phyloP scores from a whole-genome alignment of 768 basidiomycete species.

The Hericium coralloides region DNA sequence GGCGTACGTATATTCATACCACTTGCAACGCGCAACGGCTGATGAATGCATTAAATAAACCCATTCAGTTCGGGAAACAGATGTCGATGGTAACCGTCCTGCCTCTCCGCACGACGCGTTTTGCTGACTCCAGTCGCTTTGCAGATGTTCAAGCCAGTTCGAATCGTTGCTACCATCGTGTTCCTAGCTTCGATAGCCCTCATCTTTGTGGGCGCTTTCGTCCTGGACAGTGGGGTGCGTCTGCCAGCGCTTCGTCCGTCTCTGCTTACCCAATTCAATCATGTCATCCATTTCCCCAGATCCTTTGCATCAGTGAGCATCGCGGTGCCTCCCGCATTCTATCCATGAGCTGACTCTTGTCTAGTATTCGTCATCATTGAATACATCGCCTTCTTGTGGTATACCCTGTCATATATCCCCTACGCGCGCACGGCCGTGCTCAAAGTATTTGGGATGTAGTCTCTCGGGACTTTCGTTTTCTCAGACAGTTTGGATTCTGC shows the following conservation, averaged over 20 bases:
- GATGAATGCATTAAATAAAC: constrained; percentile 4
- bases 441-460: constrained; percentile 46
- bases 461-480: neutral
- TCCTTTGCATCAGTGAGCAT: constrained; percentile 58
- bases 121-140: neutral
- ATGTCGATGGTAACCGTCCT: constrained; percentile 54
- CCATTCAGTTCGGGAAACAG: constrained; percentile 63
- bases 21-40: neutral
- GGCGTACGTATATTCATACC: constrained; percentile 46
- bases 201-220: constrained; percentile 83
- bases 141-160: constrained; percentile 94
- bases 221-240: constrained; percentile 56
- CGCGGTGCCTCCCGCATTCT: neutral
- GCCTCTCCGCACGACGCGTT: neutral
- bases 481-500: no score
- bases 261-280: neutral
- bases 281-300: constrained; percentile 24
- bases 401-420: constrained; percentile 81
- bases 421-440: constrained; percentile 74
- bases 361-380: constrained; percentile 86
- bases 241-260: neutral
- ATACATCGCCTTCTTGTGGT: constrained; percentile 90
- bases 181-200: constrained; percentile 74
- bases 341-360: no score
- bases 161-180: constrained; percentile 70